Conservation (phyloP, 1,284 basidiomycete species). For the Agroathelia rolfsii region DNA sequence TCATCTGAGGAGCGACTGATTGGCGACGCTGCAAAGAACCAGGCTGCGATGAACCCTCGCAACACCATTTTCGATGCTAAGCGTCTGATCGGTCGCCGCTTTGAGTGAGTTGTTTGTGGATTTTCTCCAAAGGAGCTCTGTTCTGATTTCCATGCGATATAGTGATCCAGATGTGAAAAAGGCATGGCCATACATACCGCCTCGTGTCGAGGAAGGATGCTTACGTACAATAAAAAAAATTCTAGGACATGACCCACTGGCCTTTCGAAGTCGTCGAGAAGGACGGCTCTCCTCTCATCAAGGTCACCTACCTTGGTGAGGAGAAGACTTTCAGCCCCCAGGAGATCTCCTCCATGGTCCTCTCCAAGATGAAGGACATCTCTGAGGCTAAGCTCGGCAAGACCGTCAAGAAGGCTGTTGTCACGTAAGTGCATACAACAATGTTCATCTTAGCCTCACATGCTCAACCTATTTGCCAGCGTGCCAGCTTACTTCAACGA, state of each 20-base stretch:
- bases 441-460: too few species aligned
- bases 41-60: constrained; percentile 90
- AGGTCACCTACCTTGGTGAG: constrained; percentile 89
- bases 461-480: constrained; percentile 24
- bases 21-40: constrained; percentile 98
- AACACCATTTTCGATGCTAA: constrained; percentile 97
- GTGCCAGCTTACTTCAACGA: constrained; percentile 98
- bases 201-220: too few species aligned
- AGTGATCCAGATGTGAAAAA: constrained; percentile 84
- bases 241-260: constrained; percentile 81
- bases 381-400: constrained; percentile 97
- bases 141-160: constrained; percentile 12
- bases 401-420: constrained; percentile 90
- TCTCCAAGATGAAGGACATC: constrained; percentile 99
- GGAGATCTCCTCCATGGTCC: constrained; percentile 98
- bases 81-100: constrained; percentile 95
- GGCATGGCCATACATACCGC: constrained; percentile 41
- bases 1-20: constrained; percentile 96
- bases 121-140: constrained; percentile 29
- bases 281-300: constrained; percentile 91
- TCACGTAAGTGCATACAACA: constrained; percentile 52
- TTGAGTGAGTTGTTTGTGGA: constrained; percentile 51
- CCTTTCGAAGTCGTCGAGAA: constrained; percentile 93
- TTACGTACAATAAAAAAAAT: too few species aligned
- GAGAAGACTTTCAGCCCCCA: constrained; percentile 95